Evolutionary conservation across 805 yeast genomes (phyloP).

Genomic region (Nakazawaea ishiwadae): DNA sequence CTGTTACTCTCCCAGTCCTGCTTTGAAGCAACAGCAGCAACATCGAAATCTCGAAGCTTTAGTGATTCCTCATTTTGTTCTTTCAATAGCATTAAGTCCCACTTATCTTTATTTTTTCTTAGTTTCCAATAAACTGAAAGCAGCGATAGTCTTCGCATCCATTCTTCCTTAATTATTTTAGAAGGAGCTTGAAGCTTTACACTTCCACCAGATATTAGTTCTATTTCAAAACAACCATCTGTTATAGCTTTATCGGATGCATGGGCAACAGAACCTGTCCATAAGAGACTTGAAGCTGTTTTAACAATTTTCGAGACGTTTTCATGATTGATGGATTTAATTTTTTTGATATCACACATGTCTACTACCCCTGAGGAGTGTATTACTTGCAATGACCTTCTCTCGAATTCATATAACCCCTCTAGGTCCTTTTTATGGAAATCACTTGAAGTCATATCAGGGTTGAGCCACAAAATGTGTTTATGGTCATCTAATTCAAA

Average conservation of each 20-base stretch:
- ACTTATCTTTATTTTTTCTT: conserved; percentile 36
- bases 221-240: conserved; percentile 52
- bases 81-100: conserved; percentile 31
- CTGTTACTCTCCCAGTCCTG: conserved; percentile 52
- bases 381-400: conserved; percentile 51
- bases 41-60: conserved; percentile 46
- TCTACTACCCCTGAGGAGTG: conserved; percentile 62
- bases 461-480: conserved; percentile 61
- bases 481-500: conserved; percentile 44
- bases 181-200: conserved; percentile 55
- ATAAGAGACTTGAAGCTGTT: conserved; percentile 25
- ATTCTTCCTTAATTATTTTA: conserved; percentile 45
- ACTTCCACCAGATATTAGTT: conserved; percentile 37
- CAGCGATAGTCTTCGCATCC: conserved; percentile 52
- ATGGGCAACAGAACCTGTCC: conserved; percentile 21
- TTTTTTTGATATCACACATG: conserved; percentile 40
- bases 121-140: conserved; percentile 56
- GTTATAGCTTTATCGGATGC: conserved; percentile 21
- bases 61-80: conserved; percentile 41
- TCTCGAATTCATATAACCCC: conserved; percentile 62
- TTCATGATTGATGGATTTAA: conserved; percentile 28
- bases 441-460: conserved; percentile 28
- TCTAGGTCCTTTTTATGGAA: conserved; percentile 45
- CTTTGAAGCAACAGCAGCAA: conserved; percentile 41
- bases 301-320: conserved; percentile 23